A percentile compares a stretch with the other conserved stretches of the same genome.
Conservation (phyloP, 2,329 filamentous ascomycete genomes). For the Ophiostoma tasmaniense region DNA sequence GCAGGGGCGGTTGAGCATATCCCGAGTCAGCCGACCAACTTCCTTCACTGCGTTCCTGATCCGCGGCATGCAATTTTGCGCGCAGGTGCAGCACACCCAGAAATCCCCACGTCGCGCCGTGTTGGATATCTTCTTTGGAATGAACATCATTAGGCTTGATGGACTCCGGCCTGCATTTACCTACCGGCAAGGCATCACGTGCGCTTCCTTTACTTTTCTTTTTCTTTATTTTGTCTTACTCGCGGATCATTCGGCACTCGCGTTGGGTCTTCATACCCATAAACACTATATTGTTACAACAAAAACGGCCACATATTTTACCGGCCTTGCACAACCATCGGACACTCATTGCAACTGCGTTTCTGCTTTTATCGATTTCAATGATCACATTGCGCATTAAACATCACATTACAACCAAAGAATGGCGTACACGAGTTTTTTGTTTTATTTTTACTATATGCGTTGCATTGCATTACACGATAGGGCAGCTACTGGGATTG, state of each 20-base stretch:
- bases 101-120: background rate
- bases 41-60: background rate
- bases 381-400: background rate
- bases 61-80: background rate
- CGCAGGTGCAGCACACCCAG: background rate
- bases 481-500: constrained; percentile 5
- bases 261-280: background rate
- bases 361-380: background rate
- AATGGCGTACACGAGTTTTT: constrained; percentile 5
- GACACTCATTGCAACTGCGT: background rate
- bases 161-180: background rate
- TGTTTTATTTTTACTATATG: constrained; percentile 1
- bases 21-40: too few species aligned
- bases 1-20: constrained; percentile 51
- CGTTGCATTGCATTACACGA: constrained; percentile 2
- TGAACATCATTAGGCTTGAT: background rate
- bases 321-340: background rate
- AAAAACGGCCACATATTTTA: constrained; percentile 4
- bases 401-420: constrained; percentile 4
- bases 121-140: background rate
- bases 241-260: background rate
- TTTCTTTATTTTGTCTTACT: background rate
- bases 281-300: background rate
- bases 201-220: background rate
- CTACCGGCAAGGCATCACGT: background rate